These are phyloP conservation scores for Didymella sp. DNA, from an alignment of 2,329 filamentous ascomycete genomes.

Conservation along the genomic window DNA sequence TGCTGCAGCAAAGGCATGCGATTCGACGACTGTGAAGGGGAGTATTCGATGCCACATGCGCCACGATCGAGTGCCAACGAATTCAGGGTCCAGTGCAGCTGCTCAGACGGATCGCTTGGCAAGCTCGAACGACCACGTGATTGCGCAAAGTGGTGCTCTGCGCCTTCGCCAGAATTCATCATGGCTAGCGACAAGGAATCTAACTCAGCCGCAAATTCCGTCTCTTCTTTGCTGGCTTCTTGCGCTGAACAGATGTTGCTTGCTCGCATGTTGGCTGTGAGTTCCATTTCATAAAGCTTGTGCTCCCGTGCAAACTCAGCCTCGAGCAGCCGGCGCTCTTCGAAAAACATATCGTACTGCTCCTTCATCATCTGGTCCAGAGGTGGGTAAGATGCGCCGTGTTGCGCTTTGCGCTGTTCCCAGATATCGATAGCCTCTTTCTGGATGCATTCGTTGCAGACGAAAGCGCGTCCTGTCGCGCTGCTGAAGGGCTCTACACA, in stretches of 20 bases:
- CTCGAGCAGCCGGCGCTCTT: slow-evolving; percentile 39
- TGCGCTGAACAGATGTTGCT: slow-evolving; percentile 41
- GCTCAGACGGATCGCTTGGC: slow-evolving; percentile 44
- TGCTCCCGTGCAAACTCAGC: slow-evolving; percentile 37
- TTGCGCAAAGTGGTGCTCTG: slow-evolving; percentile 16
- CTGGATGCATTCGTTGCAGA: slow-evolving; percentile 46
- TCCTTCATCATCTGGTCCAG: slow-evolving; percentile 41
- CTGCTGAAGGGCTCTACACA: slow-evolving; percentile 41
- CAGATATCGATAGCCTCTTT: slow-evolving; percentile 38
- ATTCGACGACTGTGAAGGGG: slow-evolving; percentile 23
- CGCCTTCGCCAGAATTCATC: slow-evolving; percentile 31
- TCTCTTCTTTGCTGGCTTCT: slow-evolving; percentile 42
- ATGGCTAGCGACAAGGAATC: slow-evolving; percentile 43
- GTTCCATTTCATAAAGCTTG: slow-evolving; percentile 34
- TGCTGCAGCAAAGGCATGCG: slow-evolving; percentile 17
- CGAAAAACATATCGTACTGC: slow-evolving; percentile 44
- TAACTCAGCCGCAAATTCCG: slow-evolving; percentile 40
- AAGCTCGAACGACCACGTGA: slow-evolving; percentile 34
- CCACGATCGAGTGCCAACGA: slow-evolving; percentile 42
- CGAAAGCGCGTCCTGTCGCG: slow-evolving; percentile 30
- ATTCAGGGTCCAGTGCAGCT: slow-evolving; percentile 46
- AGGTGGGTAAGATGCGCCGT: slow-evolving; percentile 38
- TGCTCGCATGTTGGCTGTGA: slow-evolving; percentile 35
- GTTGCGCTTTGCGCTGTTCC: slow-evolving; percentile 36
- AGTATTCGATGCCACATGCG: slow-evolving; percentile 44